Base-by-base conservation (phyloP, 176 grass and related monocot species). In the Bromus sterilis region DNA sequence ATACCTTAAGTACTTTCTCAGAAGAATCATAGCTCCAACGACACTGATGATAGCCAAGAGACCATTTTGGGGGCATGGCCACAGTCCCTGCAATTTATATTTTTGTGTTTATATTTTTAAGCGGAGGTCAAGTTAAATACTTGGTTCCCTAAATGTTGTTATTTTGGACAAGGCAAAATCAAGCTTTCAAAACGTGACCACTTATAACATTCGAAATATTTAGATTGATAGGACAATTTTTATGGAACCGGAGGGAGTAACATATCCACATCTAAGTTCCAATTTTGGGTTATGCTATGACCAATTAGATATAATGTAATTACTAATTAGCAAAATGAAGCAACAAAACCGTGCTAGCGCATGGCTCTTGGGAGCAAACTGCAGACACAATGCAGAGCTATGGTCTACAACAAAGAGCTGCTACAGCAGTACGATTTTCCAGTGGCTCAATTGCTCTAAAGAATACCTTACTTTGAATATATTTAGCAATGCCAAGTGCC, bases 61-160 rank as follows among this genome's bases (percentile, higher is more conserved):
- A 91, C 95, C 95, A 98, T 80, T 94, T 98, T 73, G 95, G 95
- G 32, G 92, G 95, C 95, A 98, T 94, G 83, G 86, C 86, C 56
- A 98, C 41, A 66, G 92, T 98, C 61, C 95, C 95, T 98, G 77
- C 15, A 89, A 58, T 69, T 62, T 4, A 84, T 15, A 0, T 34
- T 75, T 25, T 36, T 81, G 14, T 59, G 79, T 14, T 39, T 67
- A 12, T 79, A 40, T 23, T 46, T 79, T 74, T 21, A 15, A 24
- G 7, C 15, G 62, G 43, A 18, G 26, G 72, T 34, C 28, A 79
- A 79, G 36, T 44, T 56, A 78, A 66, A 83, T 74, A 74, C 26
- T 29, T 4, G 15, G 36, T 16, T 43, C 24, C 67, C 67, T 44
- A 44, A 71, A 26, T 26, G 40, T 71, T 26, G 23, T 25, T 25